Conservation (phyloP, 148 eudicot species). For the Camellia lanceoleosa region DNA sequence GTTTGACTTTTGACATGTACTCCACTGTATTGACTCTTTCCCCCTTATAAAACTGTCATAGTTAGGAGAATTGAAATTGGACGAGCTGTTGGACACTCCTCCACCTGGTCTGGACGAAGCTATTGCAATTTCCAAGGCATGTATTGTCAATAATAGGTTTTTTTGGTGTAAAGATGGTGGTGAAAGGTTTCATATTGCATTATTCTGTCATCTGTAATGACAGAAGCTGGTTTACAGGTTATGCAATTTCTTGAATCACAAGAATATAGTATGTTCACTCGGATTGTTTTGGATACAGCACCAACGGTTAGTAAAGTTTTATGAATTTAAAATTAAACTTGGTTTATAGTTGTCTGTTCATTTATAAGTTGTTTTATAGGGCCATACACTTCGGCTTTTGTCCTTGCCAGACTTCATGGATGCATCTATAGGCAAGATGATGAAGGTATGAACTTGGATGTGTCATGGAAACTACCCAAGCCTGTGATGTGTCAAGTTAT, state of each 20-base stretch:
- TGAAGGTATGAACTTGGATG: constrained; percentile 42
- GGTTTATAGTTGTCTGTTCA: neutral
- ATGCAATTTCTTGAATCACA: constrained; percentile 80
- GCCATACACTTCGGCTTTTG: constrained; percentile 78
- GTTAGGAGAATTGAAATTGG: constrained; percentile 82
- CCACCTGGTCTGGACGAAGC: constrained; percentile 96
- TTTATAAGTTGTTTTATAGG: constrained; percentile 38
- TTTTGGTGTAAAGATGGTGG: neutral
- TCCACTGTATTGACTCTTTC: neutral
- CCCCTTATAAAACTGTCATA: constrained; percentile 9
- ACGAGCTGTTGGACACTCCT: constrained; percentile 88
- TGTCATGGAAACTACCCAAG: neutral
- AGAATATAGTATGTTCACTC: constrained; percentile 74
- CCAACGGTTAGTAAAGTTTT: constrained; percentile 58
- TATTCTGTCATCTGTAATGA: constrained; percentile 11
- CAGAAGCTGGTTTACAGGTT: constrained; percentile 40
- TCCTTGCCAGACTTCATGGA: constrained; percentile 91
- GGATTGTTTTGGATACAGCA: constrained; percentile 87
- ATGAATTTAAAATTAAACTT: neutral
- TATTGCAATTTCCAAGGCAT: neutral
- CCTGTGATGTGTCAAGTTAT: neutral
- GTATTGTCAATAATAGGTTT: neutral
- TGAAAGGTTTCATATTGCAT: neutral
- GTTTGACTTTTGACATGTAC: neutral
- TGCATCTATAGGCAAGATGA: constrained; percentile 82